phyloP scores from a whole-genome alignment of 73 alveolate genomes.

The Paramecium pentaurelia region DNA sequence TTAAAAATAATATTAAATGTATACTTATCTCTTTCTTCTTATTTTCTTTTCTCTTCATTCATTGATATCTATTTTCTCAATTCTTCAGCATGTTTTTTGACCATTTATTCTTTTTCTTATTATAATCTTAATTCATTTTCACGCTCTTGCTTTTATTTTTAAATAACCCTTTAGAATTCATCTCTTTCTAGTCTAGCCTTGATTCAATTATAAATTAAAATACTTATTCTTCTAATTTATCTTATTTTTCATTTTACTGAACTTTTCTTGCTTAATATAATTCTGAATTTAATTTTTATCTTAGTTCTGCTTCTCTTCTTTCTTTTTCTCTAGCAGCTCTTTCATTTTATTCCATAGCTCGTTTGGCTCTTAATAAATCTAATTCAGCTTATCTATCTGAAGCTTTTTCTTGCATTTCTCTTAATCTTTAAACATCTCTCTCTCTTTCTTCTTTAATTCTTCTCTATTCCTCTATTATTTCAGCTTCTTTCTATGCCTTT shows the following conservation, averaged over 20 bases:
- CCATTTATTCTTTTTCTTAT: slow-evolving; percentile 65
- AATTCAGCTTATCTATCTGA: slow-evolving; percentile 85
- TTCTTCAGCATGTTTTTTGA: slow-evolving; percentile 74
- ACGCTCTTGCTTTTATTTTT: slow-evolving; percentile 81
- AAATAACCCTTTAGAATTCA: slow-evolving; percentile 82
- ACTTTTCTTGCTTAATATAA: slow-evolving; percentile 72
- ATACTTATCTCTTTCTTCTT: slow-evolving; percentile 71
- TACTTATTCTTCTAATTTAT: slow-evolving; percentile 61
- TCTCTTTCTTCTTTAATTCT: slow-evolving; percentile 85
- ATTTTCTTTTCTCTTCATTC: slow-evolving; percentile 79
- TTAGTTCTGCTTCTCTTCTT: slow-evolving; percentile 70
- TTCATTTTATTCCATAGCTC: slow-evolving; percentile 88
- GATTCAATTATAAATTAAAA: not conserved
- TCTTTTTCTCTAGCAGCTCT: slow-evolving; percentile 86
- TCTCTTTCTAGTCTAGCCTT: slow-evolving; percentile 83
- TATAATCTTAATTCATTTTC: slow-evolving; percentile 67
- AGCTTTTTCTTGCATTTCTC: slow-evolving; percentile 90
- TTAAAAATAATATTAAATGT: not conserved
- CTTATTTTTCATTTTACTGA: slow-evolving; percentile 65
- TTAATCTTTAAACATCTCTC: slow-evolving; percentile 83
- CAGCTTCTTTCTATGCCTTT: slow-evolving; percentile 85
- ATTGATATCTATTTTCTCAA: slow-evolving; percentile 75
- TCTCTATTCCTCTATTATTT: slow-evolving; percentile 70
- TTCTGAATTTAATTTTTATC: slow-evolving; percentile 73
- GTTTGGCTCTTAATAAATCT: slow-evolving; percentile 87